phyloP scores from a whole-genome alignment of 2,329 filamentous ascomycete genomes.

The Triangularia verruculosa region DNA sequence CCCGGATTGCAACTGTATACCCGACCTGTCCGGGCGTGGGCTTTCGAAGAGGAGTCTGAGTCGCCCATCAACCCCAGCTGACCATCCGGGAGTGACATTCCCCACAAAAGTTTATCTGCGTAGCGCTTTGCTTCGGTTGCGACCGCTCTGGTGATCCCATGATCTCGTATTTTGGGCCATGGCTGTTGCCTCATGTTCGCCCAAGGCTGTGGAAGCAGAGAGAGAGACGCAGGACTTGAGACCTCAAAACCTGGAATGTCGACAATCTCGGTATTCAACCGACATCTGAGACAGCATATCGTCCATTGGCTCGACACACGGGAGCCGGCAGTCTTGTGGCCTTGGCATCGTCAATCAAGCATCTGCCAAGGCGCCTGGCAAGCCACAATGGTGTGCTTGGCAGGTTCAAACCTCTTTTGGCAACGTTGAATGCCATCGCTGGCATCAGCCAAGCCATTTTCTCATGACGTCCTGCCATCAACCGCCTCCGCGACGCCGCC shows the following conservation, averaged over 20 bases:
- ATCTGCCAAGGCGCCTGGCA: conserved; percentile 19
- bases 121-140: not conserved
- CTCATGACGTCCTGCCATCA: not conserved
- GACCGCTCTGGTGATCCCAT: not conserved
- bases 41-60: not conserved
- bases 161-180: not conserved
- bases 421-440: conserved; percentile 7
- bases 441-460: conserved; percentile 1
- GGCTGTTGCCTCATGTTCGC: not conserved
- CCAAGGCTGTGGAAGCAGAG: not conserved
- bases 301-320: not conserved
- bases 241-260: not conserved
- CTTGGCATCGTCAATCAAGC: conserved; percentile 13
- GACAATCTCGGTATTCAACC: not conserved
- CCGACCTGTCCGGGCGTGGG: not conserved
- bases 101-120: not conserved
- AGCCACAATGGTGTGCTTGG: conserved; percentile 16
- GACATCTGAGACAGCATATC: not conserved
- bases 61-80: not conserved
- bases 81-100: not conserved
- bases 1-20: not conserved
- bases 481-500: not conserved
- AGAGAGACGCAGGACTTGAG: not conserved
- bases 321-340: not conserved
- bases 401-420: conserved; percentile 5